These are phyloP conservation scores for Malus hybrid DNA, from an alignment of 331 rosid genomes.

Conservation along the genomic window DNA sequence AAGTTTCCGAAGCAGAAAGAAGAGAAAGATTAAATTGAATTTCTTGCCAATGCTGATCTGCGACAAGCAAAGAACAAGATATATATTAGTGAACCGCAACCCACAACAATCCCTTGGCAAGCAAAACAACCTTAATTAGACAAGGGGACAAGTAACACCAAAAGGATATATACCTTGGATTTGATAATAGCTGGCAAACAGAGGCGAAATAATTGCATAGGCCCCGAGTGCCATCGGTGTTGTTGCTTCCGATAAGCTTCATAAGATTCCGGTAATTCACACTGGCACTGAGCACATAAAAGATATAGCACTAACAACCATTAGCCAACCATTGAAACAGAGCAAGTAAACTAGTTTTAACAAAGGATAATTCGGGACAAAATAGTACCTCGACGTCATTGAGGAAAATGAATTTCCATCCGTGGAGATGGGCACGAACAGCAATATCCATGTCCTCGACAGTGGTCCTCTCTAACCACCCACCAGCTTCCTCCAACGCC, in stretches of 20 bases:
- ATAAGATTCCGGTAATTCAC: conserved; percentile 83
- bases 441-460: conserved; percentile 97
- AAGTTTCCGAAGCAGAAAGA: conserved; percentile 74
- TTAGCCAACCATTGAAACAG: background rate
- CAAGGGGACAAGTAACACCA: background rate
- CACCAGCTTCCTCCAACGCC: conserved; percentile 84
- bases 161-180: conserved; percentile 45
- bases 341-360: background rate
- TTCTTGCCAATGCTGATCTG: conserved; percentile 84
- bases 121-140: background rate
- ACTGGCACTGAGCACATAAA: conserved; percentile 57
- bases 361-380: background rate
- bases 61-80: background rate
- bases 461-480: conserved; percentile 92
- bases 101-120: background rate
- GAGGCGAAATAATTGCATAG: conserved; percentile 87
- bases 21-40: conserved; percentile 80
- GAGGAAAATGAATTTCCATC: conserved; percentile 88
- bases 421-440: conserved; percentile 89
- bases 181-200: conserved; percentile 59
- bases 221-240: conserved; percentile 93
- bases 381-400: conserved; percentile 76
- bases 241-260: conserved; percentile 91
- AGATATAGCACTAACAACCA: background rate
- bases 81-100: background rate